phyloP scores from a whole-genome alignment of 2,329 filamentous ascomycete species.

The Fusarium verrucosum region DNA sequence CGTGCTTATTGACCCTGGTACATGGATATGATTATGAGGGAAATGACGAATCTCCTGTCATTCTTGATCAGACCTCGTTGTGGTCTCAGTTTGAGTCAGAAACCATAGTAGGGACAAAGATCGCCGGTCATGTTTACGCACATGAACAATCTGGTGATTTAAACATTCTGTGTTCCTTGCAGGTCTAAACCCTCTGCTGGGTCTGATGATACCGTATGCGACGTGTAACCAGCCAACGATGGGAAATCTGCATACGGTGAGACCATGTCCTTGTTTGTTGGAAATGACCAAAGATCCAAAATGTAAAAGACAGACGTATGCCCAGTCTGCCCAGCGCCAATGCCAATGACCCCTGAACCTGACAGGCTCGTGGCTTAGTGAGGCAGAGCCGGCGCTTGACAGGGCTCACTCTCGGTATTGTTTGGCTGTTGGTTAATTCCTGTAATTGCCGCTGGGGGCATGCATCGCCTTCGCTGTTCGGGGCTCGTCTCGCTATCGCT shows the following conservation, averaged over 20 bases:
- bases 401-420: conserved; percentile 12
- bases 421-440: conserved; percentile 22
- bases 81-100: conserved; percentile 7
- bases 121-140: conserved; percentile 9
- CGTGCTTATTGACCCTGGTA: not conserved
- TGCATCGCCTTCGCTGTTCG: conserved; percentile 25
- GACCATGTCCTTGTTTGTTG: conserved; percentile 15
- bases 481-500: conserved; percentile 22
- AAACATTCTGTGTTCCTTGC: conserved; percentile 11
- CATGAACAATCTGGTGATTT: conserved; percentile 15
- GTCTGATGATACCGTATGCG: conserved; percentile 22
- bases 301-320: conserved; percentile 1
- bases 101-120: not conserved
- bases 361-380: conserved; percentile 33
- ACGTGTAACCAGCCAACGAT: conserved; percentile 26
- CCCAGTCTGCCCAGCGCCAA: conserved; percentile 14
- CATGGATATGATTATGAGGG: not conserved
- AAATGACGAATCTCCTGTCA: conserved; percentile 18
- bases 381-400: conserved; percentile 29
- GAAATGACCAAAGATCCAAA: conserved; percentile 18
- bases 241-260: conserved; percentile 10
- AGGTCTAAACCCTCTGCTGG: conserved; percentile 2
- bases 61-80: conserved; percentile 11
- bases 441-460: conserved; percentile 29
- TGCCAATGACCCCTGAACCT: not conserved